Conservation (phyloP, 1,284 basidiomycete species). For the Cutaneotrichosporon arboriforme region DNA sequence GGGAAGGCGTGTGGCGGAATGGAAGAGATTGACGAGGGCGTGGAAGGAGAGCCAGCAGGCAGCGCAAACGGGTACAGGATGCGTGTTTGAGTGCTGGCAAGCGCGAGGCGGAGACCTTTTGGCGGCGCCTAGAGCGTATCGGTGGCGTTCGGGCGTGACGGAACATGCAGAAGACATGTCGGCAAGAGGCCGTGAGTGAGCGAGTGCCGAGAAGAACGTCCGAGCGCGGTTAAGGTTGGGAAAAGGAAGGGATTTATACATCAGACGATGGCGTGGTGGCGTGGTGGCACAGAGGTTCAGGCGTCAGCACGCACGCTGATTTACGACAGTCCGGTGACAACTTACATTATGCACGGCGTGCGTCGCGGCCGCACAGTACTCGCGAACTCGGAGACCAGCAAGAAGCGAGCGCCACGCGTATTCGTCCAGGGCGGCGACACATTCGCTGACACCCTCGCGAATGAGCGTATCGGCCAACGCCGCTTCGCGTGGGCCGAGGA, state of each 20-base stretch:
- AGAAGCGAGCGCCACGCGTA: conserved; percentile 20
- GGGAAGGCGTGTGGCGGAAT: conserved; percentile 13
- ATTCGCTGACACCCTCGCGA: background rate
- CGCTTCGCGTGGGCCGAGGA: conserved; percentile 8
- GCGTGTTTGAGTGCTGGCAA: conserved; percentile 5
- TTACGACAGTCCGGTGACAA: background rate
- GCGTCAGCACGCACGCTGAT: background rate
- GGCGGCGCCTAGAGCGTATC: conserved; percentile 10
- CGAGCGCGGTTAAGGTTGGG: too few relatives aligned
- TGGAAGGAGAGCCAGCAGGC: conserved; percentile 8
- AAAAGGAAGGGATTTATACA: background rate
- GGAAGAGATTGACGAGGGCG: background rate
- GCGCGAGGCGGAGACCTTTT: conserved; percentile 5
- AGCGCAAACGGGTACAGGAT: conserved; percentile 25
- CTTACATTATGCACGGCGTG: conserved; percentile 11
- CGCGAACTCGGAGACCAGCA: conserved; percentile 16
- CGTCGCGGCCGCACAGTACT: conserved; percentile 14
- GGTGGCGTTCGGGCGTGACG: too few relatives aligned
- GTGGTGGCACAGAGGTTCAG: background rate
- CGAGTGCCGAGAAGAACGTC: background rate
- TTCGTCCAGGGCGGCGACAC: conserved; percentile 13
- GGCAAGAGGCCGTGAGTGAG: background rate
- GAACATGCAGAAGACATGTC: background rate
- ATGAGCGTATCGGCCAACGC: conserved; percentile 7
- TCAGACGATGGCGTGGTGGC: background rate